These are phyloP conservation scores for Alternaria postmessia DNA, from an alignment of 2,329 filamentous ascomycete genomes.

Conservation along the genomic window DNA sequence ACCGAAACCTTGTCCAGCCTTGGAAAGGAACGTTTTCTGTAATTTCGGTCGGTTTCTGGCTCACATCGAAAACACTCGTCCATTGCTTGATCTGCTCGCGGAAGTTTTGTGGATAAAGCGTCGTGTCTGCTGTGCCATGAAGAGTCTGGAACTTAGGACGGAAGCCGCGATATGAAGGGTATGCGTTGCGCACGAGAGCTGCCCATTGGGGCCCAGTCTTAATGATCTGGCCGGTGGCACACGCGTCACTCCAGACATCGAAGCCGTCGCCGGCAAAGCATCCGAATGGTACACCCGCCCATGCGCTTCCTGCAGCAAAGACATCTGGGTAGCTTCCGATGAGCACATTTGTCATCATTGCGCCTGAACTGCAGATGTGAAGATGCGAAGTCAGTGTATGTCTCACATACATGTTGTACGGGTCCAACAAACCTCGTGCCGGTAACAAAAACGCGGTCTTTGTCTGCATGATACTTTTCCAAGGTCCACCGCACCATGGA, in stretches of 20 bases:
- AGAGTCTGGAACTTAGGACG: slow-evolving; percentile 45
- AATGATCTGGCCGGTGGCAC: slow-evolving; percentile 43
- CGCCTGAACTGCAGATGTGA: slow-evolving; percentile 34
- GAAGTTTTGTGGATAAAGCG: slow-evolving; percentile 44
- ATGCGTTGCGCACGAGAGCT: slow-evolving; percentile 37
- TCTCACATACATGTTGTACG: neutral
- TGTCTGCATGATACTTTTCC: slow-evolving; percentile 39
- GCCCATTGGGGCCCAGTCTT: slow-evolving; percentile 45
- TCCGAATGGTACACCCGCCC: slow-evolving; percentile 47
- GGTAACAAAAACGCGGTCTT: slow-evolving; percentile 43
- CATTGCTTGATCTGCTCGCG: slow-evolving; percentile 48
- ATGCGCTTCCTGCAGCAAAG: slow-evolving; percentile 46
- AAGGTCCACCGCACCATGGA: slow-evolving; percentile 43
- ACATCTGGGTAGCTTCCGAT: slow-evolving; percentile 46
- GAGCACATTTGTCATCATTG: slow-evolving; percentile 49
- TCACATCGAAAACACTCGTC: slow-evolving; percentile 42
- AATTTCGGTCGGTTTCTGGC: slow-evolving; percentile 29
- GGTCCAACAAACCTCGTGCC: slow-evolving; percentile 29
- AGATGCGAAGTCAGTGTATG: neutral
- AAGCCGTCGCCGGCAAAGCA: slow-evolving; percentile 46
- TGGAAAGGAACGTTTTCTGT: slow-evolving; percentile 37
- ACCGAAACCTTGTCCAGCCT: slow-evolving; percentile 42
- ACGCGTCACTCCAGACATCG: slow-evolving; percentile 43
- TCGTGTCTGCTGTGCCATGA: slow-evolving; percentile 38
- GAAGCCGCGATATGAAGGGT: slow-evolving; percentile 41